Conservation (phyloP, 257 asterid genomes). For the Solanum raphanifolium region DNA sequence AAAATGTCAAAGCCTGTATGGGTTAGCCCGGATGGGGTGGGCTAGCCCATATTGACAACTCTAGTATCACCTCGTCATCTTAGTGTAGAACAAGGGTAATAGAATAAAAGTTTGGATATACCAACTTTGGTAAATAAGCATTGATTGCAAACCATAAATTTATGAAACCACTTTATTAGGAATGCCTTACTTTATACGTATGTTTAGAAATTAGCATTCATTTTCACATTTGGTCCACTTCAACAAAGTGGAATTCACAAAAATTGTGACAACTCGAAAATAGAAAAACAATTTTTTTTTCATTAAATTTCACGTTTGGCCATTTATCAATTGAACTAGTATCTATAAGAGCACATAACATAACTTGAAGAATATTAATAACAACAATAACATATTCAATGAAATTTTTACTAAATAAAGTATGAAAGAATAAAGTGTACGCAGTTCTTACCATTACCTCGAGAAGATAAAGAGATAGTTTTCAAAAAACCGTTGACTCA, state of each 20-base stretch:
- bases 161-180: not conserved
- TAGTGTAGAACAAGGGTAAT: not conserved
- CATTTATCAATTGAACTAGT: not conserved
- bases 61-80: too few relatives aligned
- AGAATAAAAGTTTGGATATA: not conserved
- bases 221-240: not conserved
- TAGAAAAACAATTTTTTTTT: not conserved
- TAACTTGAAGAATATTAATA: too few relatives aligned
- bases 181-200: not conserved
- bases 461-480: too few relatives aligned
- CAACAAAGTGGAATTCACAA: not conserved
- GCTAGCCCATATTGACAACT: too few relatives aligned
- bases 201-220: not conserved
- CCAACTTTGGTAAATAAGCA: not conserved
- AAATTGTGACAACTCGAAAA: not conserved
- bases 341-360: not conserved
- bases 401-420: too few relatives aligned
- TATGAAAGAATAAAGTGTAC: too few relatives aligned
- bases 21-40: too few relatives aligned
- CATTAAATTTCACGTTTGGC: not conserved
- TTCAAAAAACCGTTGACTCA: rapidly evolving
- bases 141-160: not conserved
- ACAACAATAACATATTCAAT: not conserved
- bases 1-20: too few relatives aligned
- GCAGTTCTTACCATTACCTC: not conserved